Evolutionary conservation across 2,329 filamentous ascomycete species (phyloP).

Genomic region (Pleurostoma richardsiae): DNA sequence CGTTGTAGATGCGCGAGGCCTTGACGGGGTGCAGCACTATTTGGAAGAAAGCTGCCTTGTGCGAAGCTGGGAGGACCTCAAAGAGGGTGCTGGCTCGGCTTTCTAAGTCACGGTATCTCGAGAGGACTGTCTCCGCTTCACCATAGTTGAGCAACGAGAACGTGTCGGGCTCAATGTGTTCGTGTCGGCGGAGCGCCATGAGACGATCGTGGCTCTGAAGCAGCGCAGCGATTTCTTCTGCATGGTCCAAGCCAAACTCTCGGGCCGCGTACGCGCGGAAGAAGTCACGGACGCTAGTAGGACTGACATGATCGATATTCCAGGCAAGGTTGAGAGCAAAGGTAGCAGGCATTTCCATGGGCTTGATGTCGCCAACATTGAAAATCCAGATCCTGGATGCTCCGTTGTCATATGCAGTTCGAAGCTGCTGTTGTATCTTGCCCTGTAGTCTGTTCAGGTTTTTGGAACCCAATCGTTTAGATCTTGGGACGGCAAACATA

Average conservation of each 20-base stretch:
- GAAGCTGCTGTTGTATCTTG: conserved; percentile 25
- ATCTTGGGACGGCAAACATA: conserved; percentile 13
- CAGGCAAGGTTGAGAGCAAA: conserved; percentile 56
- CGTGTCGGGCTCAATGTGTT: conserved; percentile 50
- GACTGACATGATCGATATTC: conserved; percentile 39
- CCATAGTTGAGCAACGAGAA: conserved; percentile 56
- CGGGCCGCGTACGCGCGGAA: conserved; percentile 30
- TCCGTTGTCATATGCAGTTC: conserved; percentile 46
- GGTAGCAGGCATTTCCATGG: conserved; percentile 49
- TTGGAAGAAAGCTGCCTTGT: conserved; percentile 48
- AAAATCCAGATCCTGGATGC: conserved; percentile 60
- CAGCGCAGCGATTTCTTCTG: conserved; percentile 38
- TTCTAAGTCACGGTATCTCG: too few relatives aligned
- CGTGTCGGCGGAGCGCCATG: conserved; percentile 51
- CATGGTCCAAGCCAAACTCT: conserved; percentile 20
- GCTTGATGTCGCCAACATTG: conserved; percentile 61
- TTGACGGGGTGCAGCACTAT: conserved; percentile 56
- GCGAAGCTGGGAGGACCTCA: too few relatives aligned
- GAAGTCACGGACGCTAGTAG: conserved; percentile 41
- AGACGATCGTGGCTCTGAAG: conserved; percentile 46
- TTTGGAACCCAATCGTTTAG: too few relatives aligned
- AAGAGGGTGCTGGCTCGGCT: too few relatives aligned
- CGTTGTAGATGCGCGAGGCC: conserved; percentile 49
- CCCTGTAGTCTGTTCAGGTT: neutral
- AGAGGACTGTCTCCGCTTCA: conserved; percentile 46